Evolutionary conservation across 495 filamentous ascomycete genomes (phyloP).

Genomic region (Aspergillus indologenus): DNA sequence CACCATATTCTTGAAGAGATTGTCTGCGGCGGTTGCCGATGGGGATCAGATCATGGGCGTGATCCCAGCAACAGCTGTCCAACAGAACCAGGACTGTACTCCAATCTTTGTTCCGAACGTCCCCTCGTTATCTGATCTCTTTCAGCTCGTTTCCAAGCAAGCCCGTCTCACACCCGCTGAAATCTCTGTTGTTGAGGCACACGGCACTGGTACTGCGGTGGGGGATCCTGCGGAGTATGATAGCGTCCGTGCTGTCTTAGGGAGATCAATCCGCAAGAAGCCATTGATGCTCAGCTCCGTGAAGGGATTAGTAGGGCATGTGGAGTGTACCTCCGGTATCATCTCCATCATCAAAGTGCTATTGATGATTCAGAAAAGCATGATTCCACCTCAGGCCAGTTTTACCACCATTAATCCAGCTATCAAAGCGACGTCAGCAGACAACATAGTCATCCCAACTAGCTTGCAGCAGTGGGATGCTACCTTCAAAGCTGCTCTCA

Average conservation of each 20-base stretch:
- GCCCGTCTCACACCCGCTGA: constrained; percentile 57
- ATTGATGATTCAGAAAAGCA: constrained; percentile 44
- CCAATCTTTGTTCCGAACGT: constrained; percentile 66
- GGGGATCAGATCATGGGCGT: constrained; percentile 60
- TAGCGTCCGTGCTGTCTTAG: constrained; percentile 33
- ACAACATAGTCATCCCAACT: constrained; percentile 35
- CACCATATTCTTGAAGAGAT: constrained; percentile 60
- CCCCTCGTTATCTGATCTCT: constrained; percentile 57
- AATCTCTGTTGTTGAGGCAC: constrained; percentile 68
- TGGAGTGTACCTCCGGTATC: constrained; percentile 45
- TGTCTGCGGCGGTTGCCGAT: constrained; percentile 57
- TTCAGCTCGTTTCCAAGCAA: constrained; percentile 48
- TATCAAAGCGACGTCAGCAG: constrained; percentile 16
- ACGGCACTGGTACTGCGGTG: constrained; percentile 70
- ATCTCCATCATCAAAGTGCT: constrained; percentile 42
- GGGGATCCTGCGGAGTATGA: constrained; percentile 61
- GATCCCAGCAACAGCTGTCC: constrained; percentile 54
- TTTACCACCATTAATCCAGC: constrained; percentile 36
- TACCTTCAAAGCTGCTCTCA: constrained; percentile 30
- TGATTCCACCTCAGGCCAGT: constrained; percentile 40
- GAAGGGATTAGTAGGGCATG: constrained; percentile 49
- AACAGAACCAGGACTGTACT: constrained; percentile 62
- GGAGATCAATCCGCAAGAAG: background rate
- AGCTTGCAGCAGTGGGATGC: constrained; percentile 27
- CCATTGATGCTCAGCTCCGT: constrained; percentile 36